A percentile compares a stretch with the other conserved stretches of the same genome.
Evolutionary conservation across 2,329 filamentous ascomycete genomes (phyloP).

Genomic region (Colletotrichum incanum): DNA sequence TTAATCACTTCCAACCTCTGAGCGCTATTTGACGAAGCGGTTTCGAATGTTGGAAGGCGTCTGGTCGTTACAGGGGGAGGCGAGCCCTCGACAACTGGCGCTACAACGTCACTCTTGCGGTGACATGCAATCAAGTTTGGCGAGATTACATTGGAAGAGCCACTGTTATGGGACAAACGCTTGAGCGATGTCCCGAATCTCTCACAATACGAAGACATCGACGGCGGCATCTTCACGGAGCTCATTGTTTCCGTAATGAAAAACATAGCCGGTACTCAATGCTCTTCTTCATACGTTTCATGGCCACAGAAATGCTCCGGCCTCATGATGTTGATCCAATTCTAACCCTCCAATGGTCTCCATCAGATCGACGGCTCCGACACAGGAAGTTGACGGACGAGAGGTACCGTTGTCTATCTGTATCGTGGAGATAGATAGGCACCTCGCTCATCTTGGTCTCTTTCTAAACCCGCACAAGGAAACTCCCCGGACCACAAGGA

Average conservation of each 20-base stretch:
- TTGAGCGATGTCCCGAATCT: background rate
- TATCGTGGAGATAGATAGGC: background rate
- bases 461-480: background rate
- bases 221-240: background rate
- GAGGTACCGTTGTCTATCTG: background rate
- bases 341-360: background rate
- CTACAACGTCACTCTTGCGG: constrained; percentile 4
- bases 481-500: constrained; percentile 5
- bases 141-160: constrained; percentile 1
- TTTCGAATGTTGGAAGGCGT: background rate
- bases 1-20: background rate
- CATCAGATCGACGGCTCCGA: background rate
- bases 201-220: background rate
- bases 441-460: background rate
- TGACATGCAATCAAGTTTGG: constrained; percentile 28
- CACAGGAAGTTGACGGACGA: background rate
- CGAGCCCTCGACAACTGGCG: background rate
- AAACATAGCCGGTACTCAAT: background rate
- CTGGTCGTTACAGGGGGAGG: background rate
- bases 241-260: background rate
- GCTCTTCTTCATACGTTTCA: background rate
- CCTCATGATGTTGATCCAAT: background rate
- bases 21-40: constrained; percentile 13
- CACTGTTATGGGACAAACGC: constrained; percentile 1
- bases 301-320: background rate